Evolutionary conservation across 768 basidiomycete species (phyloP), one percentile per base, ranked within the genome.

Genomic region (Tephrocybe sp.): DNA sequence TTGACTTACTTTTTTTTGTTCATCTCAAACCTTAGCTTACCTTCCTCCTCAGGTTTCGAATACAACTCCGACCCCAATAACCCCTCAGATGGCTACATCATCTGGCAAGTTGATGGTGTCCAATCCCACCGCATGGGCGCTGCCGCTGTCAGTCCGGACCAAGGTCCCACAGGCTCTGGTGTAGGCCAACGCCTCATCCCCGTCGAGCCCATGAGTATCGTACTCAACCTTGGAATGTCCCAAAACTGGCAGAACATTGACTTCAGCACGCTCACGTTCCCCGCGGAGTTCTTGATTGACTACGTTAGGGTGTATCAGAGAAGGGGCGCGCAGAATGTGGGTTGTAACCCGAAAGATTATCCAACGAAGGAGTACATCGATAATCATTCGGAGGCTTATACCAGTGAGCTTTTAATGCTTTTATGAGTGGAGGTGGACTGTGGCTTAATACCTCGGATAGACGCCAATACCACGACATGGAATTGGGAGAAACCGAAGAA

Each of bases 281-380:
- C n/a, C n/a, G n/a, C n/a, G n/a, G n/a, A n/a, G n/a, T n/a, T n/a
- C n/a, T n/a, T n/a, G n/a, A n/a, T n/a, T n/a, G n/a, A n/a, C n/a
- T n/a, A n/a, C n/a, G n/a, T n/a, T n/a, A n/a, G n/a, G n/a, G n/a
- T n/a, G n/a, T n/a, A 91, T 65, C 90, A 91, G 67, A 68, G 81
- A 43, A 73, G 77, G 56, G 81, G 78, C 3, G 53, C 68, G 45
- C 68, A 57, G 25, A 88, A 88, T 60, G 62, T 84, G 23, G 87
- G 88, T 2, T 92, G 90, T 62, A 73, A 81, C 62, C 89, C 89
- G 0, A 56, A 66, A 21, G 73, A 77, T 38, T 81, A 77, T 55
- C 90, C 89, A 1, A 93, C 90, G 2, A 68, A 75, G 49, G 69
- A 80, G 38, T 88, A 86, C 63, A 86, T n/a, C n/a, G n/a, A n/a